A percentile compares a stretch with the other conserved stretches of the same genome.
phyloP scores from a whole-genome alignment of 2,329 filamentous ascomycete species.

The Sclerotinia spermophila region DNA sequence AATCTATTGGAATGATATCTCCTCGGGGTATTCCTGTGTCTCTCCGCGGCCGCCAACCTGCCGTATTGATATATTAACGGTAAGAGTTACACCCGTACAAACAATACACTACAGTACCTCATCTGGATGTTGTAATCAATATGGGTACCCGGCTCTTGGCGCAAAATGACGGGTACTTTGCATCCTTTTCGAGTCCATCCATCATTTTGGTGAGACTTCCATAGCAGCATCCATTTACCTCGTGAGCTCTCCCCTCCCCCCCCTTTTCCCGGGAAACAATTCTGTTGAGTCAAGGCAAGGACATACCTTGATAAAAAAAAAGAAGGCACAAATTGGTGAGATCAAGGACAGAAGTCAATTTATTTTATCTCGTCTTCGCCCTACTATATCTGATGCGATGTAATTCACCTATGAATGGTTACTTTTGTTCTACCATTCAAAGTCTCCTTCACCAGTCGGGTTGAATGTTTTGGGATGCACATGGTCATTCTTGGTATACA shows the following conservation, averaged over 20 bases:
- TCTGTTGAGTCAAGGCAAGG: constrained; percentile 4
- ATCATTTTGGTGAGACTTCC: constrained; percentile 5
- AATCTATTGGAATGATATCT: not conserved
- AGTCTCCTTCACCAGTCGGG: constrained; percentile 17
- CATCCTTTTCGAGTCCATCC: constrained; percentile 8
- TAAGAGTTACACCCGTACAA: constrained; percentile 18
- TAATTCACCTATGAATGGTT: not conserved
- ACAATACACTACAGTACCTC: not conserved
- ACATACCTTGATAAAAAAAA: not conserved
- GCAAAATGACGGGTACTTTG: constrained; percentile 12
- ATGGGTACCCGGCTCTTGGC: constrained; percentile 19
- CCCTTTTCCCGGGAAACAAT: not conserved
- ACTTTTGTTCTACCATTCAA: constrained; percentile 4
- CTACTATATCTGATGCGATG: constrained; percentile 18
- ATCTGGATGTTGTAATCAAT: constrained; percentile 12
- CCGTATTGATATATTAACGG: constrained; percentile 19
- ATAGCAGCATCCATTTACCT: constrained; percentile 5
- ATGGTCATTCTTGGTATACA: constrained; percentile 10
- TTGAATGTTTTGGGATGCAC: not conserved
- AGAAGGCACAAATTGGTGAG: constrained; percentile 2
- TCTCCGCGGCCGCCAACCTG: constrained; percentile 8
- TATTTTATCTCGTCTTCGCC: constrained; percentile 15
- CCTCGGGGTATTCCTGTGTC: constrained; percentile 14
- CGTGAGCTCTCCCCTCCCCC: constrained; percentile 17
- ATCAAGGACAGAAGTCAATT: not conserved